These are phyloP conservation scores for Gyrodon lividus DNA, from an alignment of 768 basidiomycete genomes.

Conservation along the genomic window DNA sequence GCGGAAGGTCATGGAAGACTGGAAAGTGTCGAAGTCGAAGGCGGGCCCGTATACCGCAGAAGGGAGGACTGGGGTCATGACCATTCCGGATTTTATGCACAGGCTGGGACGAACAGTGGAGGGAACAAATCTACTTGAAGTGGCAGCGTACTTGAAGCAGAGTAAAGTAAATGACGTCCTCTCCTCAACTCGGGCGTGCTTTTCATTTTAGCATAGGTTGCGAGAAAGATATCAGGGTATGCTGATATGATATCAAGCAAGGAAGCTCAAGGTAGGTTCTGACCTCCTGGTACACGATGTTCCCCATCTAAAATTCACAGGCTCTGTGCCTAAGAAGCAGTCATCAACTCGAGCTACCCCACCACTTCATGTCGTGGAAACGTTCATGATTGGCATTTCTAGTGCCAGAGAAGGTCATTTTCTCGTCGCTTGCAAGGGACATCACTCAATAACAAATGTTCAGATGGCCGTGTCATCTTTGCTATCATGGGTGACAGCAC, in stretches of 20 bases:
- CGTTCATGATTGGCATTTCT: constrained; percentile 75
- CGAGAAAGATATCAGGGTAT: constrained; percentile 84
- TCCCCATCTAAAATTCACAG: constrained; percentile 9
- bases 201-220: constrained; percentile 42
- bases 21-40: constrained; percentile 36
- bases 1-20: constrained; percentile 54
- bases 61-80: constrained; percentile 59
- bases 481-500: constrained; percentile 39
- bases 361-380: constrained; percentile 77
- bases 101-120: constrained; percentile 64
- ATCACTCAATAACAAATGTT: not conserved
- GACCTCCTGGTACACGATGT: not conserved
- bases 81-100: constrained; percentile 61
- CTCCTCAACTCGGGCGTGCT: not conserved
- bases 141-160: constrained; percentile 74
- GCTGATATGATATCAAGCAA: constrained; percentile 58
- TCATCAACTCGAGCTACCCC: constrained; percentile 50
- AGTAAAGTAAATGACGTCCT: constrained; percentile 73
- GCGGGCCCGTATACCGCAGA: constrained; percentile 10
- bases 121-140: constrained; percentile 80
- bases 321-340: constrained; percentile 1
- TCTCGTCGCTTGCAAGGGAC: not conserved
- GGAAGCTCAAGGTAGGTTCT: constrained; percentile 29
- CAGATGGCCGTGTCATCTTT: constrained; percentile 78
- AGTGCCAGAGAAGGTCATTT: constrained; percentile 67